Percentiles rank a stretch among this genome's conserved stretches.
Conservation (phyloP, 2,329 filamentous ascomycete species). For the Stromatinia cepivora region DNA sequence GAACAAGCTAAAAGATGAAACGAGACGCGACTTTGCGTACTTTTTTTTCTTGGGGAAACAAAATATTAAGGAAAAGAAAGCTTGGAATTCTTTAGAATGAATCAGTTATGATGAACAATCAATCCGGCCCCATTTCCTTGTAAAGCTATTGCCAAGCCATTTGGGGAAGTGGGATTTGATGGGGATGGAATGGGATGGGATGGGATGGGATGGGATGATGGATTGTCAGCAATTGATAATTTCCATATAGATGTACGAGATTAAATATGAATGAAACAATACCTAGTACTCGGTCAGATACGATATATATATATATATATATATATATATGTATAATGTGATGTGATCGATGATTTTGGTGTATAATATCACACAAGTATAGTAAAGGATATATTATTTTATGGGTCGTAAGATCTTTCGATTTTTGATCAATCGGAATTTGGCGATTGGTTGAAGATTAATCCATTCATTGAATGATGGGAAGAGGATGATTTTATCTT, state of each 20-base stretch:
- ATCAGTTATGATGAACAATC: neutral
- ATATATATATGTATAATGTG: neutral
- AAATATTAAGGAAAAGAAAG: neutral
- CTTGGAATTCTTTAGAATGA: neutral
- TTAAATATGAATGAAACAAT: neutral
- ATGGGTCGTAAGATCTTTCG: too few relatives aligned
- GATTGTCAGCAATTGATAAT: neutral
- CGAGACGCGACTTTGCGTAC: neutral
- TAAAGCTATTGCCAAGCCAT: neutral
- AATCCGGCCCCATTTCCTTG: neutral
- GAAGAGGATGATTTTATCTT: neutral
- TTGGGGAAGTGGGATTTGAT: slow-evolving; percentile 13
- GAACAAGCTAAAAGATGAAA: neutral
- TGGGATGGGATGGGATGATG: neutral
- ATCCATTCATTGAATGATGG: neutral
- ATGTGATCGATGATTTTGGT: neutral
- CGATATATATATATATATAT: neutral
- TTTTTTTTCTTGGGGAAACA: neutral
- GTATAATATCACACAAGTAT: neutral
- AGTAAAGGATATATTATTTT: neutral
- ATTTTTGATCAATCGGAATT: neutral
- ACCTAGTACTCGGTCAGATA: neutral
- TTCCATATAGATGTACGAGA: neutral
- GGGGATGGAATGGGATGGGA: neutral
- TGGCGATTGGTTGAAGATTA: neutral